Conservation (phyloP, 2,329 filamentous ascomycete species). For the Stagonosporopsis cucurbitacearum region DNA sequence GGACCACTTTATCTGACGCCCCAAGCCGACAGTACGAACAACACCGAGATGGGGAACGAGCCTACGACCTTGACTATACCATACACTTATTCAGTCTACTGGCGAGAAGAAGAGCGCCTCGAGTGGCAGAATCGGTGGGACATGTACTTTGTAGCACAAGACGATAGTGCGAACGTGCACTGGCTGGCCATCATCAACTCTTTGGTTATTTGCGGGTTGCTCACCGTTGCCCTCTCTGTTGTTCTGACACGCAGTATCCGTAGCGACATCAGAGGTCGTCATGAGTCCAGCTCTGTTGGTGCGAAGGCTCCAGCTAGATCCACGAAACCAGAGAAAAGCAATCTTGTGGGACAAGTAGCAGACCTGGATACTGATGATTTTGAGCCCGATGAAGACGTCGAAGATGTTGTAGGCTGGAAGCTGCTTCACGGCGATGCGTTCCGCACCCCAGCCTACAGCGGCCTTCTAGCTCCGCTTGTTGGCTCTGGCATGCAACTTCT, state of each 20-base stretch:
- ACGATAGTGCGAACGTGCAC: slow-evolving; percentile 80
- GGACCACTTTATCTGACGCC: slow-evolving; percentile 73
- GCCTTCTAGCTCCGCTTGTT: slow-evolving; percentile 77
- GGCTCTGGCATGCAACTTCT: slow-evolving; percentile 87
- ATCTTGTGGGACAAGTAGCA: slow-evolving; percentile 66
- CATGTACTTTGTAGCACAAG: slow-evolving; percentile 86
- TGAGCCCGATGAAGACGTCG: slow-evolving; percentile 72
- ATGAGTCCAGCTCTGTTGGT: slow-evolving; percentile 60
- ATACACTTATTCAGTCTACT: slow-evolving; percentile 90
- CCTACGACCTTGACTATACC: slow-evolving; percentile 74
- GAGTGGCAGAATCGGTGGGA: slow-evolving; percentile 90
- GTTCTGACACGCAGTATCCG: slow-evolving; percentile 80
- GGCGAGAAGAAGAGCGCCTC: slow-evolving; percentile 78
- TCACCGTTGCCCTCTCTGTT: slow-evolving; percentile 80
- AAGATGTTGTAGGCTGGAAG: slow-evolving; percentile 89
- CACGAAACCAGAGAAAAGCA: slow-evolving; percentile 62
- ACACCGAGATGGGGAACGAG: slow-evolving; percentile 62
- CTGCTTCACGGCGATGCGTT: slow-evolving; percentile 89
- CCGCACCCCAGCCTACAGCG: slow-evolving; percentile 72
- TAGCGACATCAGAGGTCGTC: slow-evolving; percentile 77
- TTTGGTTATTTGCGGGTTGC: slow-evolving; percentile 77
- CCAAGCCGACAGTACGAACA: slow-evolving; percentile 62
- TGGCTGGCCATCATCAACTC: slow-evolving; percentile 91
- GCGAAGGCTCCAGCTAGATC: slow-evolving; percentile 31
- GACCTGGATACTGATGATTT: slow-evolving; percentile 64